Base-by-base conservation (phyloP, 164 flowering plant species). In the Stephania cephalantha region DNA sequence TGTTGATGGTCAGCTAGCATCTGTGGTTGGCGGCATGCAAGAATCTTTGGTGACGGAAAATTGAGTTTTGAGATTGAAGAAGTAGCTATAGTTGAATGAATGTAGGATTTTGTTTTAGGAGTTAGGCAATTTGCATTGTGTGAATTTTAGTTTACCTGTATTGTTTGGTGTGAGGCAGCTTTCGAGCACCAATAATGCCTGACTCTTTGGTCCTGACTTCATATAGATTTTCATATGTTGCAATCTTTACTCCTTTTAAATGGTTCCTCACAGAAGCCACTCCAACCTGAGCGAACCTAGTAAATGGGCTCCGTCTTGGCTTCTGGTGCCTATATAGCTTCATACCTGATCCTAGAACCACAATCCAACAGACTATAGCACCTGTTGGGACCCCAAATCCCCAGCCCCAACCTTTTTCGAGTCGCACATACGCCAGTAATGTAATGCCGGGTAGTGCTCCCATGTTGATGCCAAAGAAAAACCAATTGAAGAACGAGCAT, bases 391-490 rank as follows among this genome's bases (percentile, higher is more conserved):
- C 76, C 0, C 83, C 91, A 63, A 89, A 86, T 5, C 91, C 93
- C 89, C 88, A 88, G 42, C n/a, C 79, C 85, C 83, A 90, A 0
- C 94, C 94, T 15, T 77, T 71, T 74, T 81, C 65, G 1, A 58
- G 85, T 73, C 86, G 86, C 1, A 86, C 5, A 69, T 85, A 87
- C 1, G 88, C 93, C 72, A 89, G 3, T 1, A 90, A 29, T 0
- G 94, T 89, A 63, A 89, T 79, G 1, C 89, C 91, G 3, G 88
- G 13, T 15, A 90, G 77, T 0, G 85, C 92, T 5, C 97, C 97
- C 74, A 84, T 86, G 85, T 86, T 90, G 74, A 89, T 89, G 73
- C 91, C 91, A 29, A 90, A 89, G 87, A 90, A 90, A 84, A 91
- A 90, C 97, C 94, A 91, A 75, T 91, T 88, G 81, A 91, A 91